Evolutionary conservation across 2,329 filamentous ascomycete species (phyloP), one percentile per base, ranked within the genome.

Genomic region (Polytolypa hystricis): DNA sequence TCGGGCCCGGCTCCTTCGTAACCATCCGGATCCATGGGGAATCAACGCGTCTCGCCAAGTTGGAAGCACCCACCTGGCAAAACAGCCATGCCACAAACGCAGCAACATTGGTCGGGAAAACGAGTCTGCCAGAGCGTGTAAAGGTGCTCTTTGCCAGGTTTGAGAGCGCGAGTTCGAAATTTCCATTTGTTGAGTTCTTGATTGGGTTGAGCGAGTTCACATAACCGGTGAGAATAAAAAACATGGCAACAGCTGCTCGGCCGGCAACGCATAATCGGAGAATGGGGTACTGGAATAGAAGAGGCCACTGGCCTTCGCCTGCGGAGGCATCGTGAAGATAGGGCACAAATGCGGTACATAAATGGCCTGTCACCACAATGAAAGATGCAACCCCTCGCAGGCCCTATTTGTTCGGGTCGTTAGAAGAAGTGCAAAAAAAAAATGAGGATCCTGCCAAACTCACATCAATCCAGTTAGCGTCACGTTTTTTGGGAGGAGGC

Each of bases 371-470:
- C 9, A 64, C 59, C 28, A 64, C 61, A 47, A 60, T 56, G 41
- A 63, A 59, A 6, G 60, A 61, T 4, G 61, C 60, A 32, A 62
- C 43, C 11, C 61, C 61, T 31, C 61, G 57, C 16, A 64, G 54
- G 47, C 61, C 60, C 60, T 64, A 16, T 3, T 7, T n/a, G 14
- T n/a, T 7, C 8, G 7, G 21, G 14, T 21, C 15, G 28, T 26
- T 23, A 28, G 25, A 20, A 9, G 15, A 19, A 14, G 10, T 9
- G 19, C 11, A 16, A 35, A 28, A 3, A 5, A 29, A 35, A 28
- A 8, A 14, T 18, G 25, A 29, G 14, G 12, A 14, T 5, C 10
- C 9, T 25, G 14, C 1, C 20, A 19, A 25, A 31, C 37, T 25
- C 42, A 48, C 46, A 40, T 48, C 46, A 14, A 48, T 41, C 46